phyloP scores from a whole-genome alignment of 352 stramenopile genomes.

The Pythium scleroteichum region DNA sequence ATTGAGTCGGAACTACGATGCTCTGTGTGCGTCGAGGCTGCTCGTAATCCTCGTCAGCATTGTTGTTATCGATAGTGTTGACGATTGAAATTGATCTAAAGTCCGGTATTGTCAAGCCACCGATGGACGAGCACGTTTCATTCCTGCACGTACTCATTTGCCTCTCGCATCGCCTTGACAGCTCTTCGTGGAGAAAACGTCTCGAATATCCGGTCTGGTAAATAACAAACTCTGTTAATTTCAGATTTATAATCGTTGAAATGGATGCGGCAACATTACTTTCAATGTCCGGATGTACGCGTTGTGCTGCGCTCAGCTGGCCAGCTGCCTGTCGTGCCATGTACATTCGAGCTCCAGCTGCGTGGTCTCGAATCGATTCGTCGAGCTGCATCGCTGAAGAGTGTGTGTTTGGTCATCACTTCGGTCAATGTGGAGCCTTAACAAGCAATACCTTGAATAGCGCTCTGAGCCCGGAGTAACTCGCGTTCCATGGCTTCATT shows the following conservation, averaged over 20 bases:
- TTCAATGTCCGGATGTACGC: conserved; percentile 41
- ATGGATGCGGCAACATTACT: conserved; percentile 22
- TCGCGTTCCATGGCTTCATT: conserved; percentile 74
- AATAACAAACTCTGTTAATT: not conserved
- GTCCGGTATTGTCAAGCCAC: too few relatives aligned
- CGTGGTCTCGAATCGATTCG: conserved; percentile 67
- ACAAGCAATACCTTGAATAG: conserved; percentile 38
- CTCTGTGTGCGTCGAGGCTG: conserved; percentile 11
- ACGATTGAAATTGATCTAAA: conserved; percentile 24
- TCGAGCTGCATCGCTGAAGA: conserved; percentile 49
- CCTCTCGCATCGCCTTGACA: conserved; percentile 42
- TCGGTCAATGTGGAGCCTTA: not conserved
- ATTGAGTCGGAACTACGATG: conserved; percentile 9
- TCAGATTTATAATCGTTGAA: not conserved
- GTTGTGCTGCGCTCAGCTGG: conserved; percentile 35
- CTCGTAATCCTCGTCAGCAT: conserved; percentile 10
- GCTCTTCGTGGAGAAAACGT: conserved; percentile 60
- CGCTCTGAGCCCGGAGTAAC: conserved; percentile 53
- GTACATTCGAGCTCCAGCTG: conserved; percentile 49
- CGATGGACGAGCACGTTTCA: not conserved
- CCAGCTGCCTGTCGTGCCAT: conserved; percentile 51
- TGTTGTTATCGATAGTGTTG: conserved; percentile 3
- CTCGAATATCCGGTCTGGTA: conserved; percentile 56
- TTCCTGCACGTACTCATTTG: conserved; percentile 37
- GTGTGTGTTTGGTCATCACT: not conserved